Percentiles rank a stretch among this genome's conserved stretches.
Evolutionary conservation across 208 protist species (phyloP).

Genomic region (Porcisia deanei): DNA sequence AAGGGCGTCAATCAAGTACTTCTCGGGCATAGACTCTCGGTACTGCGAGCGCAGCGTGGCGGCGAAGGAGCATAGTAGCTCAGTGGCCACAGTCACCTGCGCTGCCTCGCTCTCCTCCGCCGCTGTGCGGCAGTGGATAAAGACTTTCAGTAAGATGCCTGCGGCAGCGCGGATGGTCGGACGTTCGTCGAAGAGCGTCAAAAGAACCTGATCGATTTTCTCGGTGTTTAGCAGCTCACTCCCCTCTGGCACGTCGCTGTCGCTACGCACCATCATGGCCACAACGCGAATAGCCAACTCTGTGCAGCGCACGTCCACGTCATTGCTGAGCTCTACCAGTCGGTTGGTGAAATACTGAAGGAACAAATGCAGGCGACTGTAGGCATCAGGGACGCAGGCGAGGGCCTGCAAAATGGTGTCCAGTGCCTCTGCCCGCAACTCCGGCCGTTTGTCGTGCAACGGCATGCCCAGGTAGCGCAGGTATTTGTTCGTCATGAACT

Average conservation of each 20-base stretch:
- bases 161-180: slow-evolving; percentile 80
- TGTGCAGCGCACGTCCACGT: slow-evolving; percentile 78
- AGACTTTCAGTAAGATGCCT: slow-evolving; percentile 82
- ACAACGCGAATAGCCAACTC: slow-evolving; percentile 87
- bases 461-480: slow-evolving; percentile 90
- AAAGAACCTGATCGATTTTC: slow-evolving; percentile 77
- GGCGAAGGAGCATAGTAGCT: slow-evolving; percentile 79
- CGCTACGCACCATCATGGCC: slow-evolving; percentile 70
- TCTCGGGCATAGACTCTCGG: slow-evolving; percentile 78
- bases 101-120: slow-evolving; percentile 55
- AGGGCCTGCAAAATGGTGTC: slow-evolving; percentile 76
- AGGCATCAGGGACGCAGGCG: slow-evolving; percentile 52
- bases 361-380: slow-evolving; percentile 81
- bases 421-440: slow-evolving; percentile 78
- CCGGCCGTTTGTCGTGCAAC: slow-evolving; percentile 85
- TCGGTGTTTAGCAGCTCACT: slow-evolving; percentile 75
- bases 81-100: slow-evolving; percentile 49
- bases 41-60: slow-evolving; percentile 72
- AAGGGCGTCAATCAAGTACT: slow-evolving; percentile 87
- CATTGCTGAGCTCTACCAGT: slow-evolving; percentile 83
- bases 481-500: slow-evolving; percentile 89
- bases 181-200: slow-evolving; percentile 89
- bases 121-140: slow-evolving; percentile 76
- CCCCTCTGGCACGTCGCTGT: slow-evolving; percentile 58
- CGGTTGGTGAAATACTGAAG: slow-evolving; percentile 83